Percentiles rank a stretch among this genome's conserved stretches.
Evolutionary conservation across 2,329 filamentous ascomycete genomes (phyloP).

Genomic region (Nemania sp.): DNA sequence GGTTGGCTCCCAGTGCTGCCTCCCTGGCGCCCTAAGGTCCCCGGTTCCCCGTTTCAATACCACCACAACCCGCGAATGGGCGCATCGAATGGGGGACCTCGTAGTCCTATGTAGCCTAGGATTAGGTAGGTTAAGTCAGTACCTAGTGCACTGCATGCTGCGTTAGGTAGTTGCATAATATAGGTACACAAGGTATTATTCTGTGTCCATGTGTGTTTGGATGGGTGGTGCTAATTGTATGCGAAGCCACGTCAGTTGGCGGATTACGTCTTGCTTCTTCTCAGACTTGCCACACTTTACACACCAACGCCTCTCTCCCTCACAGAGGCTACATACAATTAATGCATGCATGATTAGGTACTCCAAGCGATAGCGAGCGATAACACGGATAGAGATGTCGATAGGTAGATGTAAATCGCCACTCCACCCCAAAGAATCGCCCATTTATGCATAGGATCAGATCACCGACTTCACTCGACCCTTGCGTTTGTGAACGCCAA

Average conservation of each 20-base stretch:
- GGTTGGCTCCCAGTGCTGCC: slow-evolving; percentile 15
- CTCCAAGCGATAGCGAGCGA: background rate
- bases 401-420: slow-evolving; percentile 18
- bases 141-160: slow-evolving; percentile 4
- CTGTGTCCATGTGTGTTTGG: slow-evolving; percentile 12
- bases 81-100: background rate
- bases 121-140: too few relatives aligned
- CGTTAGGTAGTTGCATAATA: slow-evolving; percentile 3
- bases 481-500: too few relatives aligned
- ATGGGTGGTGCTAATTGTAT: slow-evolving; percentile 9
- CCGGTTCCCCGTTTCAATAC: slow-evolving; percentile 1
- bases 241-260: slow-evolving; percentile 36
- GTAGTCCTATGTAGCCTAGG: background rate
- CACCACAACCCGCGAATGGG: background rate
- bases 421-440: slow-evolving; percentile 8
- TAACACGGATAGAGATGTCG: slow-evolving; percentile 1
- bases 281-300: slow-evolving; percentile 22
- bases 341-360: too few relatives aligned
- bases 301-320: slow-evolving; percentile 7
- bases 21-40: too few relatives aligned
- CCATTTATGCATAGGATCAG: background rate
- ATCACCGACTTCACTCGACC: too few relatives aligned
- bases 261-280: slow-evolving; percentile 22
- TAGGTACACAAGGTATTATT: too few relatives aligned
- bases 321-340: slow-evolving; percentile 10